Percentiles rank a stretch among this genome's conserved stretches.
These are phyloP conservation scores for Cytospora piceae DNA, from an alignment of 2,329 filamentous ascomycete species.

Conservation along the genomic window DNA sequence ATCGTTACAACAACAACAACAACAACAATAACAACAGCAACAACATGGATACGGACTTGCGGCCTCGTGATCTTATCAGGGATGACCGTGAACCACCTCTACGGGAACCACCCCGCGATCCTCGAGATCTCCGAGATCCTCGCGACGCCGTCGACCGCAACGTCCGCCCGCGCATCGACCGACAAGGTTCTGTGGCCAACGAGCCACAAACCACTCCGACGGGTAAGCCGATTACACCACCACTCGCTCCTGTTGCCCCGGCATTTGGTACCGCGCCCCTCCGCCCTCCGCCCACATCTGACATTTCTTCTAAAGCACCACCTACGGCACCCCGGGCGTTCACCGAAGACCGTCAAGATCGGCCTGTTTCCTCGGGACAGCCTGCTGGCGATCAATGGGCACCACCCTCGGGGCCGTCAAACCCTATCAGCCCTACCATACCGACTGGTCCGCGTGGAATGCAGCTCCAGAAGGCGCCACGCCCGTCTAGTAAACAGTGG, in stretches of 20 bases:
- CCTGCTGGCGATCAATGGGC: slow-evolving; percentile 42
- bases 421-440: slow-evolving; percentile 52
- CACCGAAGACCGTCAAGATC: slow-evolving; percentile 55
- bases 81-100: slow-evolving; percentile 57
- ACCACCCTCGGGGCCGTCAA: slow-evolving; percentile 49
- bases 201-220: slow-evolving; percentile 47
- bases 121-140: slow-evolving; percentile 52
- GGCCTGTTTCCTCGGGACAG: slow-evolving; percentile 50
- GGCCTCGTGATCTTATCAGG: slow-evolving; percentile 42
- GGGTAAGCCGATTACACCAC: slow-evolving; percentile 58
- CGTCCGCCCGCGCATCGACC: slow-evolving; percentile 55
- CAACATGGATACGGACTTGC: slow-evolving; percentile 41
- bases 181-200: slow-evolving; percentile 49
- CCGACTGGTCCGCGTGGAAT: slow-evolving; percentile 59
- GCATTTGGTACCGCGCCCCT: slow-evolving; percentile 61
- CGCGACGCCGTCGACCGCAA: slow-evolving; percentile 47
- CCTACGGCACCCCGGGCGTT: slow-evolving; percentile 59
- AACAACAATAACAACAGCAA: too few species aligned
- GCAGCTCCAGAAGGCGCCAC: slow-evolving; percentile 46
- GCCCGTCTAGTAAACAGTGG: slow-evolving; percentile 63
- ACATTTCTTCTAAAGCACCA: slow-evolving; percentile 45
- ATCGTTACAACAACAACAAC: slow-evolving; percentile 36
- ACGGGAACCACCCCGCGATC: slow-evolving; percentile 50
- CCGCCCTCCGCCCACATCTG: slow-evolving; percentile 43
- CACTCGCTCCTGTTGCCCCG: slow-evolving; percentile 60